Evolutionary conservation across 306 rosid genomes (phyloP), one percentile per base, ranked within the genome.

Genomic region (Prunus kanzakura): DNA sequence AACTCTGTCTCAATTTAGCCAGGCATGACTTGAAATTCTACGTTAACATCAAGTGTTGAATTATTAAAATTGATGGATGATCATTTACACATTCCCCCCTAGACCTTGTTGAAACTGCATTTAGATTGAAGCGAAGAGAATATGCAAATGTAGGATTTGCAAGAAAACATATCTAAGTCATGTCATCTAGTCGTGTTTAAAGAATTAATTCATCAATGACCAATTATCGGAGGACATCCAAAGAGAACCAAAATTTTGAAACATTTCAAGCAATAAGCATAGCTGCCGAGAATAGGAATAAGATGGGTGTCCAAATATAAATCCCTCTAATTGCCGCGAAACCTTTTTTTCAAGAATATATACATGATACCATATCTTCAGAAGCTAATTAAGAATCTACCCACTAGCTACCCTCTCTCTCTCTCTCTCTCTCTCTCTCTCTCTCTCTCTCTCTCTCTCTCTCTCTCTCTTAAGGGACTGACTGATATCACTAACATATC

Each of bases 201-300:
- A 69, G 74, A 70, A 70, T 52, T 9, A 69, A 18, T 69, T 69
- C 74, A 69, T 18, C 32, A 29, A 52, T 12, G 32, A n/a, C 35
- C 16, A 18, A 50, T 20, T 3, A 27, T 52, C 8, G 75, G 75
- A 52, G 23, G 47, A 51, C 64, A 52, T 10, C 29, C 22, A 71
- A 71, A 52, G 75, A 52, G 75, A 29, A 71, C n/a, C 22, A 30
- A 25, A 47, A 30, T 71, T 13, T 71, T 71, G 64, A 69, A 50
- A 69, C 47, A 29, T 29, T 19, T 56, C 35, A 25, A 60, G 8
- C 38, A 60, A 23, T 60, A 23, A 56, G 35, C 35, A 4, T 25
- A 23, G 7, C 14, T 22, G 22, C 16, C 13, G 60, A n/a, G 63
- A 68, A 74, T 69, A 73, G 32, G 74, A 78, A 83, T 79, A 69